phyloP scores from a whole-genome alignment of 805 yeast species.

The Ogataea trehaloabstinens region DNA sequence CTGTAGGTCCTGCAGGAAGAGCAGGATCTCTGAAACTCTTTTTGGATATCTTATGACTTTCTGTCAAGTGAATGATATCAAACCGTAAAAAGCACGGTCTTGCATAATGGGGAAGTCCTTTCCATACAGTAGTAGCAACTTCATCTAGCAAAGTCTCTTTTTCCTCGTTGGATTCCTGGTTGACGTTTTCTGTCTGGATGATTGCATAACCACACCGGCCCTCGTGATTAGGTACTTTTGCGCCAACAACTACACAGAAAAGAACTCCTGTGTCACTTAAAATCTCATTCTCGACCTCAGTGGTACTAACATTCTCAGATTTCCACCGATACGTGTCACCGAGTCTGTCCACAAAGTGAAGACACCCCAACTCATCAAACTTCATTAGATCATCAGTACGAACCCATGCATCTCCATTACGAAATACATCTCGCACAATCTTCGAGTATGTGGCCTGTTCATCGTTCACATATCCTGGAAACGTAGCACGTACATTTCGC shows the following conservation, averaged over 20 bases:
- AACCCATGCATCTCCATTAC: constrained; percentile 87
- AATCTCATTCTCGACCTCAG: constrained; percentile 84
- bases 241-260: constrained; percentile 85
- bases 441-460: constrained; percentile 76
- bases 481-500: constrained; percentile 64
- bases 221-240: constrained; percentile 80
- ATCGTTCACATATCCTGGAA: constrained; percentile 89
- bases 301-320: constrained; percentile 90
- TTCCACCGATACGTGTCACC: constrained; percentile 98
- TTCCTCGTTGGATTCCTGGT: constrained; percentile 25
- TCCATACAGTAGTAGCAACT: constrained; percentile 35
- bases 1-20: constrained; percentile 63
- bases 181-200: constrained; percentile 45
- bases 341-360: constrained; percentile 85
- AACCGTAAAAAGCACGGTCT: constrained; percentile 80
- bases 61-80: constrained; percentile 62
- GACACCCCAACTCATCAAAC: constrained; percentile 62
- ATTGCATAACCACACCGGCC: constrained; percentile 94
- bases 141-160: constrained; percentile 35
- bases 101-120: constrained; percentile 76
- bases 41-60: constrained; percentile 81
- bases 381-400: constrained; percentile 82
- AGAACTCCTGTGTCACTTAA: constrained; percentile 43
- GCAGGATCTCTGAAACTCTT: constrained; percentile 64
- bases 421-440: constrained; percentile 68